phyloP scores from a whole-genome alignment of 83 land plant species.

The Thuja plicata region DNA sequence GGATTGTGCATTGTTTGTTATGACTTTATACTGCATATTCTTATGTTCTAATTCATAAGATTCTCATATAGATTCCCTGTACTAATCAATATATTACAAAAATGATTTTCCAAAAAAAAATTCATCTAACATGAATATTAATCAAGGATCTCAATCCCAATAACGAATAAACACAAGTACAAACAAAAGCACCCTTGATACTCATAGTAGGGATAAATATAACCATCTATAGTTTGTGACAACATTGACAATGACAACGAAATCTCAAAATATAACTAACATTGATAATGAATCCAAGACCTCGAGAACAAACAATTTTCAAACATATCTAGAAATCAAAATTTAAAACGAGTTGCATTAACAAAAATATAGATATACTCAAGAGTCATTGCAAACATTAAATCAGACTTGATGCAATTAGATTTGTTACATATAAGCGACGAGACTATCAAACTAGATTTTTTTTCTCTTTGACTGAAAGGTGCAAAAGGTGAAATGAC shows the following conservation, averaged over 20 bases:
- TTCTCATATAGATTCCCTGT: no score
- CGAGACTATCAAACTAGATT: neutral
- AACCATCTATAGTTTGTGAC: neutral
- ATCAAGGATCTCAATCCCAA: no score
- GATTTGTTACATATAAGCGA: neutral
- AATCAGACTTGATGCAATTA: neutral
- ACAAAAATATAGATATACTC: no score
- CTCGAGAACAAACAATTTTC: conserved; percentile 3
- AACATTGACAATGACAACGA: neutral
- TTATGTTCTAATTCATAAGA: no score
- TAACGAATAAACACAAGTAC: no score
- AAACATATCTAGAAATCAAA: neutral
- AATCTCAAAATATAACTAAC: neutral
- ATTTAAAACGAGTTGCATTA: neutral
- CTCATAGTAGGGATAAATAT: neutral
- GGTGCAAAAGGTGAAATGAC: neutral
- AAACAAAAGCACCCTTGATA: neutral
- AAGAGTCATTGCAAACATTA: neutral
- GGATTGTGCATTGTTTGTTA: no score
- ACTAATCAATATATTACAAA: no score
- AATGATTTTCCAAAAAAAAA: no score
- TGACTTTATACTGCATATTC: no score
- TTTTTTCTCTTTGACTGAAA: neutral
- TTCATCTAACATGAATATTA: no score
- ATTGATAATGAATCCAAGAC: neutral